Evolutionary conservation across 106 monocot genomes (phyloP), one percentile per base, ranked within the genome.

Genomic region (Acorus calamus): DNA sequence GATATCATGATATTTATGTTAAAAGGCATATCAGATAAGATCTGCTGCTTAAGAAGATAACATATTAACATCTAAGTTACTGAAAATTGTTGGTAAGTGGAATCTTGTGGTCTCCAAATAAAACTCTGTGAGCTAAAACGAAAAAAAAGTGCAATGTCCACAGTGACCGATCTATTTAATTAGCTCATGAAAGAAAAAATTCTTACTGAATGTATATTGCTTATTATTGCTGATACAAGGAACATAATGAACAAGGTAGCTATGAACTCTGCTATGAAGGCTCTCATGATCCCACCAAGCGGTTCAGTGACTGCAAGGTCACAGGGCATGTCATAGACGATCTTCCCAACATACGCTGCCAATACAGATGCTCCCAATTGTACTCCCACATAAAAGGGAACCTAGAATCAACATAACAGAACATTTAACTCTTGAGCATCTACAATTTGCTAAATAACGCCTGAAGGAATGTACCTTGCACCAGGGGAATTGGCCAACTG

Each of bases 211-310:
- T 60, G 60, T 7, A 6, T 6, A 44, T 8, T 43, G 67, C 44
- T 44, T 7, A 56, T 14, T 11, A 67, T 10, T 5, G 55, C 50
- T 4, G 67, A 67, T 5, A 12, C 54, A 13, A 46, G 43, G 11
- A 67, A 46, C 54, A 56, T 56, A 46, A 67, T 67, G 67, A 67
- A 67, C 67, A 67, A 47, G 28, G 67, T 67, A 8, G 55, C 67
- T 12, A 67, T 44, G 9, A 67, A 46, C 67, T 67, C 67, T 8
- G 55, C 67, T 41, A 42, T 44, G 67, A 67, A 67, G 41, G 67
- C 67, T 44, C 41, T 43, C 11, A 11, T 46, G 14, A 42, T 3
- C 11, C 67, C 56, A 13, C 5, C 8, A 5, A 11, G 6, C 28
- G 67, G 67, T 13, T 47, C 14, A 46, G 67, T 67, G 46, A 56